Percentiles rank a stretch among this genome's conserved stretches.
phyloP scores from a whole-genome alignment of 2,329 filamentous ascomycete genomes.

The Clathrospora elynae region DNA sequence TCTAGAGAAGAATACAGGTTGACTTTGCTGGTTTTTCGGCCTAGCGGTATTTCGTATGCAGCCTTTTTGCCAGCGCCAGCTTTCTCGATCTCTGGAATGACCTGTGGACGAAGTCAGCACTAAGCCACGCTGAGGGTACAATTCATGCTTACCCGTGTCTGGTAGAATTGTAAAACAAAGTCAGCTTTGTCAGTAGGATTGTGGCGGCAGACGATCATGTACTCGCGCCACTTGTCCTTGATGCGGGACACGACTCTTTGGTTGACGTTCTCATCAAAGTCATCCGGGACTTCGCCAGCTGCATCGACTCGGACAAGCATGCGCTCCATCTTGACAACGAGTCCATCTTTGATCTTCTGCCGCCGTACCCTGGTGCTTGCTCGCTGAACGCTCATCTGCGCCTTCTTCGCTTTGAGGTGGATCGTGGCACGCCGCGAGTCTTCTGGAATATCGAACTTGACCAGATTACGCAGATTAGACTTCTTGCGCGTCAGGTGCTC shows the following conservation, averaged over 20 bases:
- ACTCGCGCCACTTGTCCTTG: slow-evolving; percentile 70
- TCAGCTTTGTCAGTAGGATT: slow-evolving; percentile 60
- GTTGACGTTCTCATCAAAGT: slow-evolving; percentile 68
- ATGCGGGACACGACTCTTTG: slow-evolving; percentile 63
- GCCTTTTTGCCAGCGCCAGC: slow-evolving; percentile 59
- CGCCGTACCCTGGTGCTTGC: slow-evolving; percentile 46
- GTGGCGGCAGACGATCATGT: slow-evolving; percentile 65
- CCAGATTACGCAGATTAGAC: slow-evolving; percentile 44
- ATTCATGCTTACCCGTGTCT: slow-evolving; percentile 55
- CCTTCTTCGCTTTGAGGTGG: slow-evolving; percentile 47
- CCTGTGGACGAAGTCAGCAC: slow-evolving; percentile 32
- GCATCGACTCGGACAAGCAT: slow-evolving; percentile 69
- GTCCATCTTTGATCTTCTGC: slow-evolving; percentile 57
- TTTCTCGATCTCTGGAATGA: slow-evolving; percentile 65
- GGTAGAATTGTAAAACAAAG: slow-evolving; percentile 65
- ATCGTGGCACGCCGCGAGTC: slow-evolving; percentile 47
- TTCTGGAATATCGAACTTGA: slow-evolving; percentile 52
- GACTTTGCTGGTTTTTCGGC: slow-evolving; percentile 59
- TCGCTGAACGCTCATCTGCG: slow-evolving; percentile 47
- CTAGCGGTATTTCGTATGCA: slow-evolving; percentile 62
- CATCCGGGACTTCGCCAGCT: slow-evolving; percentile 59
- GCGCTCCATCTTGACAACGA: slow-evolving; percentile 69
- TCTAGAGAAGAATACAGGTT: slow-evolving; percentile 70
- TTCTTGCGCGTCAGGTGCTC: slow-evolving; percentile 30
- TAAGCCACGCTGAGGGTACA: not conserved